These are phyloP conservation scores for Talaromyces sp. DNA, from an alignment of 2,329 filamentous ascomycete species.

Conservation along the genomic window DNA sequence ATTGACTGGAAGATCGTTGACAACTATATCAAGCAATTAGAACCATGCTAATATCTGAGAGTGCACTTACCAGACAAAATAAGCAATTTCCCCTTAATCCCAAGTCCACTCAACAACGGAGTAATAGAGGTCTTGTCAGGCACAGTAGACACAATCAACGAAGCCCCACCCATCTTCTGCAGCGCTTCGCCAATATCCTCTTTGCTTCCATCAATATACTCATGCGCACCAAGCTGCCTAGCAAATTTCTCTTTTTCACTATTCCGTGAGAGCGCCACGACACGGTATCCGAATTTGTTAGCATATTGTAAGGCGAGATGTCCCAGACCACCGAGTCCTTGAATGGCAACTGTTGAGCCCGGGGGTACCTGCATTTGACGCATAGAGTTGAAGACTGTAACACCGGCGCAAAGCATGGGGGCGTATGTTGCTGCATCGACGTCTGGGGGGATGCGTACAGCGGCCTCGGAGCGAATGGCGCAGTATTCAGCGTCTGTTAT, in stretches of 20 bases:
- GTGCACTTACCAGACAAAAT: conserved; percentile 10
- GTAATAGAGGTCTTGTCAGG: conserved; percentile 35
- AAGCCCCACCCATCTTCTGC: conserved; percentile 36
- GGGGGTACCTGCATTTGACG: conserved; percentile 56
- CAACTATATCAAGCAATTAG: not conserved
- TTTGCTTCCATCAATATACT: conserved; percentile 57
- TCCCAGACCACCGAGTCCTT: conserved; percentile 67
- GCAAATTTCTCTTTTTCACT: conserved; percentile 29
- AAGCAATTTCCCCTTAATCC: conserved; percentile 11
- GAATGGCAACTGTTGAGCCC: conserved; percentile 65
- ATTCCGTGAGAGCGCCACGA: conserved; percentile 31
- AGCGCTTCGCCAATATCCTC: conserved; percentile 33
- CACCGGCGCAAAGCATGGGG: conserved; percentile 38
- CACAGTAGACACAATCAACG: conserved; percentile 38
- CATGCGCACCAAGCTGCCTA: conserved; percentile 55
- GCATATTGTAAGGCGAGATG: conserved; percentile 69
- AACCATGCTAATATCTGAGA: not conserved
- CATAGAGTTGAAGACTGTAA: conserved; percentile 55
- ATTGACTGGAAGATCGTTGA: conserved; percentile 7
- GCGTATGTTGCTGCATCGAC: conserved; percentile 46
- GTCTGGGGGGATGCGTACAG: conserved; percentile 47
- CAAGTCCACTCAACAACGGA: conserved; percentile 34
- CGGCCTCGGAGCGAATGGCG: conserved; percentile 37
- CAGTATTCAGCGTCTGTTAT: conserved; percentile 38
- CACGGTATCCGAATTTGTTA: conserved; percentile 64